Percentiles rank a stretch among this genome's conserved stretches.
phyloP scores from a whole-genome alignment of 192 early-diverging fungal species.

The Coemansia sp. region DNA sequence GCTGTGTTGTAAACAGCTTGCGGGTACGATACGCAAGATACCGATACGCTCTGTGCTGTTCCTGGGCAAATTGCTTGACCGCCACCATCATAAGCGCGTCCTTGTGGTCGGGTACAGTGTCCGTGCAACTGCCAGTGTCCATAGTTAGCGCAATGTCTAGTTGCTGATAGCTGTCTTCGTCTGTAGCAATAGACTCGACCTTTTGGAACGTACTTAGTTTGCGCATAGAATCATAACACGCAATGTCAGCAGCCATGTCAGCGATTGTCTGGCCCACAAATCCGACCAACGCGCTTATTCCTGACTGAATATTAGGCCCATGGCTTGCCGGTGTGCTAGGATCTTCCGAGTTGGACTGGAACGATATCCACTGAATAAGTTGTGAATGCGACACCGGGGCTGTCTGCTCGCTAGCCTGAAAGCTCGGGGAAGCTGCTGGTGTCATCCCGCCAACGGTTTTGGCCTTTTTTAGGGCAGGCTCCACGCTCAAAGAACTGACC shows the following conservation, averaged over 20 bases:
- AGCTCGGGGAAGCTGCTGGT: too few species aligned
- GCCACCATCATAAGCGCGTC: conserved; percentile 3
- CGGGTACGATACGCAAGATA: conserved; percentile 13
- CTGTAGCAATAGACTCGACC: neutral
- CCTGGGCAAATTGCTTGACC: neutral
- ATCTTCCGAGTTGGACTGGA: too few species aligned
- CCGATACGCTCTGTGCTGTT: neutral
- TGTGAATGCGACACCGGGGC: too few species aligned
- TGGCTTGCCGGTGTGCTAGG: too few species aligned
- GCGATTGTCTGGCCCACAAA: too few species aligned
- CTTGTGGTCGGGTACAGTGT: neutral
- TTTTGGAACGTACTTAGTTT: neutral
- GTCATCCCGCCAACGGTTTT: neutral
- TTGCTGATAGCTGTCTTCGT: neutral
- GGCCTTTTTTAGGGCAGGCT: too few species aligned
- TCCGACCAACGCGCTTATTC: too few species aligned
- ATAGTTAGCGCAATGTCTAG: conserved; percentile 3
- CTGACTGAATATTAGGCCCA: too few species aligned
- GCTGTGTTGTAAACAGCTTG: conserved; percentile 13
- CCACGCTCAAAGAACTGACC: too few species aligned
- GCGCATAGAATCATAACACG: neutral
- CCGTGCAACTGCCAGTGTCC: neutral
- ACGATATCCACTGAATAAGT: too few species aligned
- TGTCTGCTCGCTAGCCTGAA: too few species aligned
- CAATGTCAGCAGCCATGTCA: too few species aligned